phyloP scores from a whole-genome alignment of 2,329 filamentous ascomycete species.

The Verticillium albo-atrum region DNA sequence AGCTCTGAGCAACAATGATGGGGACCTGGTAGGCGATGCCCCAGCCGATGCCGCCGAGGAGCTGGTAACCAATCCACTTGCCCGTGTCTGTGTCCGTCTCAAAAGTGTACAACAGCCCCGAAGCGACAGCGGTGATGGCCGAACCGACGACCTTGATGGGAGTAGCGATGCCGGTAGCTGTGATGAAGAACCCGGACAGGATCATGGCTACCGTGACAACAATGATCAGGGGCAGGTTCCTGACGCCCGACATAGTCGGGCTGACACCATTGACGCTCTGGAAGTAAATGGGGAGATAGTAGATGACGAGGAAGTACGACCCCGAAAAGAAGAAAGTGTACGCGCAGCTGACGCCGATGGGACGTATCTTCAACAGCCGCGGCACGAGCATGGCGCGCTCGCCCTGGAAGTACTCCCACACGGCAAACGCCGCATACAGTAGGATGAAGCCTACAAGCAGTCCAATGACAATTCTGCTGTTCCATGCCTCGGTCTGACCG shows the following conservation, averaged over 20 bases:
- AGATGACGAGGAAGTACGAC: slow-evolving; percentile 22
- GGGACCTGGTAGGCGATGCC: slow-evolving; percentile 40
- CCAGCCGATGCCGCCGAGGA: slow-evolving; percentile 34
- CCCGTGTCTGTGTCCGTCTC: slow-evolving; percentile 22
- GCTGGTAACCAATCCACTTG: slow-evolving; percentile 41
- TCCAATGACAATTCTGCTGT: background rate
- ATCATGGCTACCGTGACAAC: slow-evolving; percentile 29
- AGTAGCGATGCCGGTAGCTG: slow-evolving; percentile 36
- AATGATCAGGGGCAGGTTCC: slow-evolving; percentile 35
- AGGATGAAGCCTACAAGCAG: background rate
- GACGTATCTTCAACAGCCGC: slow-evolving; percentile 33
- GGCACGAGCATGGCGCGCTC: slow-evolving; percentile 39
- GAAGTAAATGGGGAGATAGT: slow-evolving; percentile 42
- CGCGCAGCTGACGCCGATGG: slow-evolving; percentile 29
- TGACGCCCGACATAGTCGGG: slow-evolving; percentile 33
- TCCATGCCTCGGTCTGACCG: slow-evolving; percentile 25
- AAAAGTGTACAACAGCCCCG: slow-evolving; percentile 38
- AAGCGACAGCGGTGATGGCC: slow-evolving; percentile 28
- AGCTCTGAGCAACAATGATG: slow-evolving; percentile 39
- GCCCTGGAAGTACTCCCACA: slow-evolving; percentile 30
- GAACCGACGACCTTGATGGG: slow-evolving; percentile 35
- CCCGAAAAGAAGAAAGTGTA: slow-evolving; percentile 32
- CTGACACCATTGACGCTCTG: slow-evolving; percentile 36
- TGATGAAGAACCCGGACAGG: slow-evolving; percentile 27
- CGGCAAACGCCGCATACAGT: slow-evolving; percentile 23